Percentiles rank a stretch among this genome's conserved stretches.
Evolutionary conservation across 108 stramenopile species (phyloP).

Genomic region (Nannochloropsis granulata): DNA sequence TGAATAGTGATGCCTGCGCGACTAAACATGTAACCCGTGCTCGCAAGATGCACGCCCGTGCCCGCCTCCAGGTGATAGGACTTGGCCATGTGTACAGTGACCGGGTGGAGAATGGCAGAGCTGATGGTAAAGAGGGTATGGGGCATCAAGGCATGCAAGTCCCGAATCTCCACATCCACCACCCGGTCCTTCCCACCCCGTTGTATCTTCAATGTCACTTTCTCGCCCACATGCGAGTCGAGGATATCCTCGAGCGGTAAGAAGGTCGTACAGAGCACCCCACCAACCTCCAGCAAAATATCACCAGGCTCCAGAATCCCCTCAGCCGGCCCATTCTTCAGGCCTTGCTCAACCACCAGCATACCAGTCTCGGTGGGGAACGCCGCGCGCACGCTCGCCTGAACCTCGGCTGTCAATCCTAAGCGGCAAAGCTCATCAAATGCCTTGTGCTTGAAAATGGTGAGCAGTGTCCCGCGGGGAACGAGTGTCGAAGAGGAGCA

Average conservation of each 20-base stretch:
- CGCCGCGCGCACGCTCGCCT: slow-evolving; percentile 9
- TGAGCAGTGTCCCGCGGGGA: slow-evolving; percentile 31
- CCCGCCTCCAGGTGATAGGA: not conserved
- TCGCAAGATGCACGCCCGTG: not conserved
- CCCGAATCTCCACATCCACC: not conserved
- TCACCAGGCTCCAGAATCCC: slow-evolving; percentile 15
- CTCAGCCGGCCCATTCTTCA: slow-evolving; percentile 11
- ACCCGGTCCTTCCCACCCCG: slow-evolving; percentile 4
- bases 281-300: slow-evolving; percentile 1
- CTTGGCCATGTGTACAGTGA: not conserved
- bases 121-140: not conserved
- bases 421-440: slow-evolving; percentile 36
- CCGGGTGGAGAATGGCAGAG: slow-evolving; percentile 3
- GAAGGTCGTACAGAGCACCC: slow-evolving; percentile 1
- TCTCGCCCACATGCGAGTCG: not conserved
- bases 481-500: not conserved
- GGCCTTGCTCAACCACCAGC: slow-evolving; percentile 21
- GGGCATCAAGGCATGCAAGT: slow-evolving; percentile 6
- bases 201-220: slow-evolving; percentile 7
- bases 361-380: slow-evolving; percentile 30
- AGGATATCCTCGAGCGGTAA: slow-evolving; percentile 1
- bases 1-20: slow-evolving; percentile 12
- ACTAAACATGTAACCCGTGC: slow-evolving; percentile 31
- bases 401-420: slow-evolving; percentile 5
- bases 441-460: slow-evolving; percentile 27